phyloP scores from a whole-genome alignment of 306 rosid genomes.

The Prosopis cineraria region DNA sequence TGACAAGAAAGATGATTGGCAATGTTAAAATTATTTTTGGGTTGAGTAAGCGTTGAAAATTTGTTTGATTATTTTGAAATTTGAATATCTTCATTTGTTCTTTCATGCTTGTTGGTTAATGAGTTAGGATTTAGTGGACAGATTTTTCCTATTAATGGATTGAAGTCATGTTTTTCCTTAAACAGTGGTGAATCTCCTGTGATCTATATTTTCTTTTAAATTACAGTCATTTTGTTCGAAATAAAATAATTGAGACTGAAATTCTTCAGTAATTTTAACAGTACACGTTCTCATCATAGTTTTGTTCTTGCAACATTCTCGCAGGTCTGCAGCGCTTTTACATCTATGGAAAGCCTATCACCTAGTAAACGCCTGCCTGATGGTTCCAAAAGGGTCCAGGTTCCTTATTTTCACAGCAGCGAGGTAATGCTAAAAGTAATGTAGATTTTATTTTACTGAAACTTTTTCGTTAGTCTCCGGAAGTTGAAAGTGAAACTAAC shows the following conservation, averaged over 20 bases:
- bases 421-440: slow-evolving; percentile 52
- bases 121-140: too few relatives aligned
- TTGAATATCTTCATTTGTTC: too few relatives aligned
- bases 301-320: slow-evolving; percentile 1
- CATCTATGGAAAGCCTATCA: slow-evolving; percentile 53
- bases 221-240: neutral
- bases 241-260: neutral
- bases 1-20: too few relatives aligned
- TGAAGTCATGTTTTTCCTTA: too few relatives aligned
- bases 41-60: too few relatives aligned
- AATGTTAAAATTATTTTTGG: too few relatives aligned
- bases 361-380: slow-evolving; percentile 84
- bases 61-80: too few relatives aligned
- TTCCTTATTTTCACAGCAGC: slow-evolving; percentile 59
- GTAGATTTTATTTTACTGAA: neutral
- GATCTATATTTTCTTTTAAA: neutral
- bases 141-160: too few relatives aligned
- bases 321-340: slow-evolving; percentile 57
- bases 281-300: slow-evolving; percentile 1
- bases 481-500: neutral
- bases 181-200: neutral
- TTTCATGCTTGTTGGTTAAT: too few relatives aligned
- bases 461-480: neutral
- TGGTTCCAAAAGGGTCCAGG: slow-evolving; percentile 89
- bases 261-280: slow-evolving; percentile 7